These are phyloP conservation scores for Echeveria elegans DNA, from an alignment of 164 flowering plant genomes.

Conservation along the genomic window DNA sequence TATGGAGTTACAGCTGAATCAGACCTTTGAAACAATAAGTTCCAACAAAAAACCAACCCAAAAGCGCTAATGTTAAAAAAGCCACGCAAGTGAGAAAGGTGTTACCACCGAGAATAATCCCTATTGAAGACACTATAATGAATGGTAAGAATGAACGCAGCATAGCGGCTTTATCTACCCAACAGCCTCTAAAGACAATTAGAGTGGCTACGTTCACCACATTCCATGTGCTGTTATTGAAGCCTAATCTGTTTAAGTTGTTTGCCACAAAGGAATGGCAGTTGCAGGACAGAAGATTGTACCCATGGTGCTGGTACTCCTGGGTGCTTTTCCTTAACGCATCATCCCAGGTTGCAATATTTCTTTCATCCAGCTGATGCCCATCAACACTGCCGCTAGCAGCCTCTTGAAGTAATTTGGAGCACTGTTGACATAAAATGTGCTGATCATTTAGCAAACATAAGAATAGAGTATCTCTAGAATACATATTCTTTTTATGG, in stretches of 20 bases:
- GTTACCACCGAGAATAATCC: slow-evolving; percentile 50
- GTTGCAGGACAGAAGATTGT: slow-evolving; percentile 85
- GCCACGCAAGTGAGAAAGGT: slow-evolving; percentile 46
- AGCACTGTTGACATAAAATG: slow-evolving; percentile 31
- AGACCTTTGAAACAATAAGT: slow-evolving; percentile 75
- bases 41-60: slow-evolving; percentile 81
- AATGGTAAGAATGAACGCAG: slow-evolving; percentile 57
- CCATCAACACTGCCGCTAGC: slow-evolving; percentile 16
- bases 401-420: slow-evolving; percentile 17
- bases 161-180: slow-evolving; percentile 56
- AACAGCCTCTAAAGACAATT: slow-evolving; percentile 63
- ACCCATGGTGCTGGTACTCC: slow-evolving; percentile 80
- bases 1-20: too few relatives aligned
- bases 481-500: too few relatives aligned
- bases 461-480: background rate
- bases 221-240: slow-evolving; percentile 65
- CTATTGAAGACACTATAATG: slow-evolving; percentile 35
- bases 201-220: slow-evolving; percentile 76
- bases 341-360: slow-evolving; percentile 57
- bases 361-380: slow-evolving; percentile 20
- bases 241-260: slow-evolving; percentile 62
- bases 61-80: slow-evolving; percentile 33
- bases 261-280: slow-evolving; percentile 94
- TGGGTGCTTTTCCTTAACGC: slow-evolving; percentile 66
- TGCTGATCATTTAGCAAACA: background rate